These are phyloP conservation scores for Colletotrichum horii DNA, from an alignment of 2,329 filamentous ascomycete species.

Conservation along the genomic window DNA sequence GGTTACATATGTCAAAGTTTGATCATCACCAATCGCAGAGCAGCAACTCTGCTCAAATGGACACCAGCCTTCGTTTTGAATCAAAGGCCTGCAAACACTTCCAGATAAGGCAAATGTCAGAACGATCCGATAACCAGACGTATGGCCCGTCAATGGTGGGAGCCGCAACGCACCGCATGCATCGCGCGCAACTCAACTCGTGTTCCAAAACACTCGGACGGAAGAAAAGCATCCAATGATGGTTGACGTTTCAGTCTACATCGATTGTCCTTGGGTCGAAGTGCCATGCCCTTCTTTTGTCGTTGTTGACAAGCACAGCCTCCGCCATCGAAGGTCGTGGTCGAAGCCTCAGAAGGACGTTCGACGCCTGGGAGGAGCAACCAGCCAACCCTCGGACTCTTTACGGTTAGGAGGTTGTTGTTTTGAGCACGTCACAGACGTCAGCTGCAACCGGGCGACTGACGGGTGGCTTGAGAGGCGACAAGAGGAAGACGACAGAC, in stretches of 20 bases:
- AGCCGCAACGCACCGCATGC: background rate
- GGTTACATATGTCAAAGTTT: constrained; percentile 23
- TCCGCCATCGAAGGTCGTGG: constrained; percentile 2
- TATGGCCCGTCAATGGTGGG: constrained; percentile 4
- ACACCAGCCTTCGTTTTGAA: constrained; percentile 12
- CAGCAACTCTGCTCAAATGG: constrained; percentile 13
- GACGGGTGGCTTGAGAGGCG: background rate
- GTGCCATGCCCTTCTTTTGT: background rate
- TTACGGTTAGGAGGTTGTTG: background rate
- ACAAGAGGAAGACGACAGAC: background rate
- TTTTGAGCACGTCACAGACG: constrained; percentile 17
- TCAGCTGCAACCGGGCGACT: constrained; percentile 12
- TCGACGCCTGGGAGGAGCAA: background rate
- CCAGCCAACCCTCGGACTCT: background rate
- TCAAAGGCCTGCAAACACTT: constrained; percentile 22
- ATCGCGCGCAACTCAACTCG: constrained; percentile 1
- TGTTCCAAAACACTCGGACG: constrained; percentile 18
- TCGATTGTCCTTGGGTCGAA: constrained; percentile 8
- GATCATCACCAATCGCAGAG: constrained; percentile 23
- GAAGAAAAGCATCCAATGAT: constrained; percentile 15
- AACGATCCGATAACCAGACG: constrained; percentile 12
- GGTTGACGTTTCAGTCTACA: constrained; percentile 19
- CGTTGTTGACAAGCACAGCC: constrained; percentile 15
- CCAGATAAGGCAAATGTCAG: constrained; percentile 13
- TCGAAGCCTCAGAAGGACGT: background rate